phyloP scores from a whole-genome alignment of 371 early-diverging fungal genomes.

The Synchytrium microbalum region DNA sequence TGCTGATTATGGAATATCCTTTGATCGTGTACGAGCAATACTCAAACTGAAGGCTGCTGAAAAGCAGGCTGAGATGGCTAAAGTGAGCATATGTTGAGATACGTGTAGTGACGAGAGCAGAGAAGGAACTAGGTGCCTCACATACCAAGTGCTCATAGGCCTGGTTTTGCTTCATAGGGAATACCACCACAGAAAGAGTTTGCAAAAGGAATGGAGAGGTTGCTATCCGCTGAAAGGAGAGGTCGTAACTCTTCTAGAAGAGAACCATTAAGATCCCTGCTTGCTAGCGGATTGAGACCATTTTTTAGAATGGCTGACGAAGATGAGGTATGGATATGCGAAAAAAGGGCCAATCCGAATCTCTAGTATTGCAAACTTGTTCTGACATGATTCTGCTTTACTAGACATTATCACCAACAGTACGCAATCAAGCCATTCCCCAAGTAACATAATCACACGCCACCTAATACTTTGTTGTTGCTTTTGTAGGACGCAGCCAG shows the following conservation, averaged over 20 bases:
- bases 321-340: conserved; percentile 56
- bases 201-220: conserved; percentile 71
- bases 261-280: conserved; percentile 57
- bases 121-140: conserved; percentile 2
- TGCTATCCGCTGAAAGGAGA: conserved; percentile 51
- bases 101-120: conserved; percentile 11
- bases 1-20: conserved; percentile 60
- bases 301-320: conserved; percentile 73
- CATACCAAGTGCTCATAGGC: conserved; percentile 2
- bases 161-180: conserved; percentile 27
- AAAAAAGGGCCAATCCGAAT: conserved; percentile 30
- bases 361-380: too few relatives aligned
- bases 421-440: not conserved
- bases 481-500: conserved; percentile 67
- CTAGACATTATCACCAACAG: not conserved
- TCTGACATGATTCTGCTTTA: not conserved
- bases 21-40: conserved; percentile 84
- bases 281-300: conserved; percentile 65
- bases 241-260: not conserved
- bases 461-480: not conserved
- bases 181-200: conserved; percentile 53
- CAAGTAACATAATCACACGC: not conserved
- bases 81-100: conserved; percentile 19
- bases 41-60: conserved; percentile 75
- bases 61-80: conserved; percentile 54